Conservation (phyloP, 495 filamentous ascomycete genomes). For the Neurospora hispaniola region DNA sequence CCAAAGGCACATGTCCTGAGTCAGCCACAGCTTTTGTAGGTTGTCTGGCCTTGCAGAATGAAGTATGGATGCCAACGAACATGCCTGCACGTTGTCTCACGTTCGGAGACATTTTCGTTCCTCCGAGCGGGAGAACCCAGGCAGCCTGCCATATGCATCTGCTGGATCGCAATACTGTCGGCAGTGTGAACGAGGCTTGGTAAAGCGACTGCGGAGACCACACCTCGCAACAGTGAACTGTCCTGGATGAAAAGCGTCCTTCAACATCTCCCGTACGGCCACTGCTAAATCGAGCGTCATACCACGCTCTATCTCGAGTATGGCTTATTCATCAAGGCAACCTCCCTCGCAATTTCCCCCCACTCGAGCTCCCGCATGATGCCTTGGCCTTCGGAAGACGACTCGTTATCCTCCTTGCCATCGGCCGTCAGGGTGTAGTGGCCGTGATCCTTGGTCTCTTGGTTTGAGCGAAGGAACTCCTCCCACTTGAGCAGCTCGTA, state of each 20-base stretch:
- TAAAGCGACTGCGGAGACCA: neutral
- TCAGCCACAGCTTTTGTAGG: neutral
- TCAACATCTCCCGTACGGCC: neutral
- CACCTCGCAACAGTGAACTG: neutral
- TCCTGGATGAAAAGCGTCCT: neutral
- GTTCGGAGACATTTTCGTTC: neutral
- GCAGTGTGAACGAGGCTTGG: neutral
- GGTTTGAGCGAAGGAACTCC: conserved; percentile 40
- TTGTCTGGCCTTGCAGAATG: neutral
- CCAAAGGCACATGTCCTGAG: neutral
- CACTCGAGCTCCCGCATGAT: conserved; percentile 77
- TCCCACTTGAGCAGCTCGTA: conserved; percentile 90
- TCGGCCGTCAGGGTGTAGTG: neutral
- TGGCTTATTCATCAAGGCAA: conserved; percentile 93
- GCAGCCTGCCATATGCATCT: neutral
- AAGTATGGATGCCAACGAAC: neutral
- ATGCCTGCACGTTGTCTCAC: neutral
- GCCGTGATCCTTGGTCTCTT: conserved; percentile 5
- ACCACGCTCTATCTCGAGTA: conserved; percentile 42
- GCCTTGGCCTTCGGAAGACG: conserved; percentile 1
- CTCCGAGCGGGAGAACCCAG: neutral
- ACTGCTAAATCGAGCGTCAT: neutral
- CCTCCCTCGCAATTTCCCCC: conserved; percentile 76
- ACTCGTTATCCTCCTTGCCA: conserved; percentile 22
- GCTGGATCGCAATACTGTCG: neutral